These are phyloP conservation scores for Backusella psychrophila DNA, from an alignment of 192 early-diverging fungal species.

Conservation along the genomic window DNA sequence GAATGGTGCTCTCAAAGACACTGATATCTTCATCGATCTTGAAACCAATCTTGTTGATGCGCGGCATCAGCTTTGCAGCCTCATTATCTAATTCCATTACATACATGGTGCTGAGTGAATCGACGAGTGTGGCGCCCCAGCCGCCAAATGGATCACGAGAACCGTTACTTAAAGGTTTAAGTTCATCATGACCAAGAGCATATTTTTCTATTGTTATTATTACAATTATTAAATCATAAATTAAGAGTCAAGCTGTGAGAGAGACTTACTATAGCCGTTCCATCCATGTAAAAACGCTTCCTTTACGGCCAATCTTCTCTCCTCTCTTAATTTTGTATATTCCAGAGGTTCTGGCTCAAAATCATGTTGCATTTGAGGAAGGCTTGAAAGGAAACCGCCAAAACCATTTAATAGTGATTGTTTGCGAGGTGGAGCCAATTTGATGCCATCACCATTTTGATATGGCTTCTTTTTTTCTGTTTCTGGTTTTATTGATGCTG, in stretches of 20 bases:
- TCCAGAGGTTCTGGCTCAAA: conserved; percentile 18
- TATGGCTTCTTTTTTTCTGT: background rate
- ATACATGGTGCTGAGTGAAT: conserved; percentile 81
- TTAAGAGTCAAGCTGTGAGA: background rate
- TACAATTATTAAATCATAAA: background rate
- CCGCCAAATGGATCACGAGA: conserved; percentile 39
- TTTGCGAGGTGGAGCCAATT: background rate
- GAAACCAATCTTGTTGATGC: conserved; percentile 43
- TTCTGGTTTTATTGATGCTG: background rate
- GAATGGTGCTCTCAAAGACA: conserved; percentile 85
- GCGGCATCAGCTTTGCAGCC: conserved; percentile 64
- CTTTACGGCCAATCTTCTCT: conserved; percentile 47
- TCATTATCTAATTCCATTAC: conserved; percentile 82
- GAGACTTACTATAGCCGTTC: conserved; percentile 65
- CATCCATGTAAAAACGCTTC: conserved; percentile 68
- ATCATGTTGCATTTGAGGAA: conserved; percentile 21
- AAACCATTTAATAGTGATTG: conserved; percentile 1
- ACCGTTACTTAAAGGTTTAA: conserved; percentile 38
- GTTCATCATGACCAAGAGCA: conserved; percentile 78
- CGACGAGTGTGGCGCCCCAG: conserved; percentile 76
- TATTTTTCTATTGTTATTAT: conserved; percentile 36
- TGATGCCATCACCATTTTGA: background rate
- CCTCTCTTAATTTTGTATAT: conserved; percentile 14
- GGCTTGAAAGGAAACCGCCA: background rate
- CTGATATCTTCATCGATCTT: conserved; percentile 58